These are phyloP conservation scores for Yamadazyma laniorum DNA, from an alignment of 805 yeast genomes.

Conservation along the genomic window DNA sequence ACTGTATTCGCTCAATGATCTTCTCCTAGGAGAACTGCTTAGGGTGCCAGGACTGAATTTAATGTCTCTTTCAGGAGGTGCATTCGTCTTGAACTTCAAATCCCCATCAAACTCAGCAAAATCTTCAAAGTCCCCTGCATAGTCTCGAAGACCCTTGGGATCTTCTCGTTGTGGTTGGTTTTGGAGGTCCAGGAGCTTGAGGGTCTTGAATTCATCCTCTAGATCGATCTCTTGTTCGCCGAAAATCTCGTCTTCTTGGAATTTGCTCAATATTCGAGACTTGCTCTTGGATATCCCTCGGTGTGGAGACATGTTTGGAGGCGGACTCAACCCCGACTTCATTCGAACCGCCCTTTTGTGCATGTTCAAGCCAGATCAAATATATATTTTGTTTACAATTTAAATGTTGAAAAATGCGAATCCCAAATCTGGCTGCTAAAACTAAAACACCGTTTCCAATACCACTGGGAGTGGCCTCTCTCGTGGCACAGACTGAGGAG, in stretches of 20 bases:
- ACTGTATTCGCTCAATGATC: constrained; percentile 35
- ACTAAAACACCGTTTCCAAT: constrained; percentile 15
- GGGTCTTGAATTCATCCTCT: constrained; percentile 27
- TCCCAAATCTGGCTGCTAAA: not conserved
- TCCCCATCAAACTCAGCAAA: not conserved
- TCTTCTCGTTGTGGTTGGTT: not conserved
- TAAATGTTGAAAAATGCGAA: too few species aligned
- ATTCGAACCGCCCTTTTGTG: constrained; percentile 7
- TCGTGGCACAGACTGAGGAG: constrained; percentile 45
- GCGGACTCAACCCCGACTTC: constrained; percentile 12
- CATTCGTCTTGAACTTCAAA: constrained; percentile 1
- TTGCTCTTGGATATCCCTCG: constrained; percentile 4
- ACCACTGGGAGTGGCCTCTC: constrained; percentile 29
- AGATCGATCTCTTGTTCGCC: constrained; percentile 23
- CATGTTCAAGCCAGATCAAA: too few species aligned
- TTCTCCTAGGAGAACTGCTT: constrained; percentile 15
- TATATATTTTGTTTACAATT: too few species aligned
- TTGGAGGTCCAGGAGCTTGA: constrained; percentile 15
- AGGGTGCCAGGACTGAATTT: constrained; percentile 13
- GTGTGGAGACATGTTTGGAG: constrained; percentile 6
- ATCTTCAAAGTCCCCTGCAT: constrained; percentile 6
- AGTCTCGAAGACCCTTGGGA: constrained; percentile 1
- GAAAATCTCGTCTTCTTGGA: constrained; percentile 26
- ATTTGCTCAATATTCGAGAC: constrained; percentile 22
- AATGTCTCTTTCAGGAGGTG: not conserved